Evolutionary conservation across 2,329 filamentous ascomycete genomes (phyloP).

Genomic region (Mycosphaerella sp.): DNA sequence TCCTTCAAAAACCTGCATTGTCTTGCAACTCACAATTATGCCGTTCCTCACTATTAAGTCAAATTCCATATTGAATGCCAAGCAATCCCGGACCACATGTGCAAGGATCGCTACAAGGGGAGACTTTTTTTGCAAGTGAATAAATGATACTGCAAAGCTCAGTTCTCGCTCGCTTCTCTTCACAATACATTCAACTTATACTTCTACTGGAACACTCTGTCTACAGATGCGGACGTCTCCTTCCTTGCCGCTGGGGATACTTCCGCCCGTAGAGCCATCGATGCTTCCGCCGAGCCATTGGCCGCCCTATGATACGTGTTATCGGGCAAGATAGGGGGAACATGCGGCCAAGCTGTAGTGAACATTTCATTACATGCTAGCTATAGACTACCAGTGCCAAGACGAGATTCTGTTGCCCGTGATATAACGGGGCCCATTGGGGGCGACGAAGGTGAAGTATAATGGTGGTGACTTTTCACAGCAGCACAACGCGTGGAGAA

Average conservation of each 20-base stretch:
- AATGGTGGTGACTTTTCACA: neutral
- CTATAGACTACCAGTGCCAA: neutral
- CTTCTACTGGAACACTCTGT: neutral
- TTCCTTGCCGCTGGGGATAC: neutral
- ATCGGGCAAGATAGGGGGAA: conserved; percentile 20
- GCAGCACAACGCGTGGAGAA: neutral
- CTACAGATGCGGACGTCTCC: too few species aligned
- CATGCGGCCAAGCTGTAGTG: conserved; percentile 6
- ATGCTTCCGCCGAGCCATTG: conserved; percentile 10
- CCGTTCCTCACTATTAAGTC: conserved; percentile 41
- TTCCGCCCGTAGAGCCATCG: neutral
- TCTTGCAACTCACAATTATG: conserved; percentile 33
- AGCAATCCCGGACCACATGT: neutral
- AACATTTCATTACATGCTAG: neutral
- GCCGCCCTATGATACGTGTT: conserved; percentile 14
- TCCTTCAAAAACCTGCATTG: neutral
- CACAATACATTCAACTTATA: neutral
- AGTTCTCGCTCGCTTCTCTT: neutral
- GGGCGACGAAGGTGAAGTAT: neutral
- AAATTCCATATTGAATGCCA: conserved; percentile 27
- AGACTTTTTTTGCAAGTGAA: neutral
- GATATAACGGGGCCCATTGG: too few species aligned
- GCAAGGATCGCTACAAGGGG: neutral
- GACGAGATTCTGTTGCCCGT: neutral
- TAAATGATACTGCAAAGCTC: neutral